Base-by-base conservation (phyloP, 139 green algal genomes). In the Chlorella sp. region DNA sequence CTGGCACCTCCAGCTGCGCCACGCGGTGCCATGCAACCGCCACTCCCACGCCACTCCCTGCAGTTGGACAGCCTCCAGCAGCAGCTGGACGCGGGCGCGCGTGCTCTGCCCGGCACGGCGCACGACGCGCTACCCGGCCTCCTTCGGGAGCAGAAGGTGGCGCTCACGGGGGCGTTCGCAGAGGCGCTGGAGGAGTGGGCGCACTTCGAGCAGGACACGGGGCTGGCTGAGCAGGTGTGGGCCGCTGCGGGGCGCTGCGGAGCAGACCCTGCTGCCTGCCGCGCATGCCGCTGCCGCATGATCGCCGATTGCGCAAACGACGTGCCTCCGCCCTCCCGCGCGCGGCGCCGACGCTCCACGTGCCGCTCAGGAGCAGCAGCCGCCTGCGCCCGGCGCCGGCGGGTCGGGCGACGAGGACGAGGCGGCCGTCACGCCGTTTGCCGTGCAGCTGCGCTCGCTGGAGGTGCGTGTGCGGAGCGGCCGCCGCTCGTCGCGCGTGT, bases 61-160 rank as follows among this genome's bases (percentile, higher is more conserved):
- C 62, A 60, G 14, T 17, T 78, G 60, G 72, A 78, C 17, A 46
- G 61, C 45, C 46, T 78, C 38, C 72, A 78, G 46, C 60, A 61
- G 19, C 46, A 53, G 35, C 25, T 78, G 38, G 72, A 78, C 8
- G 31, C 15, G 4, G 48, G 51, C 35, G 42, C 63, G 11, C 27
- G 36, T 11, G 23, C 27, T 0, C 42, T 78, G 48, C 72, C 72
- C 0, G 45, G 51, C 8, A 71, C 61, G 5, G 51, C 38, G 27
- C 45, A 46, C 7, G 72, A 71, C 1, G 60, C 33, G 27, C 60
- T 78, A 61, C 72, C 72, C 2, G 61, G 71, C 36, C 45, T 69
- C 38, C 46, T 78, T 60, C 60, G 60, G 25, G 48, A 31, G 27
- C 42, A 55, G 29, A 61, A 45, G 14, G n/a, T 35, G n/a, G 21